Percentiles rank a stretch among this genome's conserved stretches.
These are phyloP conservation scores for Pouteria glomerata DNA, from an alignment of 148 eudicot species.

Conservation along the genomic window DNA sequence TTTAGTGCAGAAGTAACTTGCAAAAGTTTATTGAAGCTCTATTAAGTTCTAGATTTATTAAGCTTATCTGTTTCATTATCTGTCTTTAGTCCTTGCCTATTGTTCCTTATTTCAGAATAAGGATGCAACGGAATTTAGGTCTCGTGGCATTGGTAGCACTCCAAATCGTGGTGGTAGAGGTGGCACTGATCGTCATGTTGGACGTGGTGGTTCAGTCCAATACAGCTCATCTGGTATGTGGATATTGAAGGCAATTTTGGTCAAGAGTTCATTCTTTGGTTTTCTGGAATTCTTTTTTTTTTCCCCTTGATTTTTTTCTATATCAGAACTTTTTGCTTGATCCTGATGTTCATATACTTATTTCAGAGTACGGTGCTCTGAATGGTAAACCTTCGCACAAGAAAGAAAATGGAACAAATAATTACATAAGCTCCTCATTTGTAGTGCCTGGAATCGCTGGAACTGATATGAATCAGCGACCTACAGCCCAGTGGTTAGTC, in stretches of 20 bases:
- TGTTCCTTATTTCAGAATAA: constrained; percentile 45
- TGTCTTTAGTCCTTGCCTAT: neutral
- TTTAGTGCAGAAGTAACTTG: no score
- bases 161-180: constrained; percentile 59
- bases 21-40: neutral
- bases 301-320: no score
- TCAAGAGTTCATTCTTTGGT: neutral
- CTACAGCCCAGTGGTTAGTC: constrained; percentile 40
- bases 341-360: constrained; percentile 11
- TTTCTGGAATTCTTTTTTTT: no score
- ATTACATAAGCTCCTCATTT: constrained; percentile 28
- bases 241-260: neutral
- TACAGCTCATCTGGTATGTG: constrained; percentile 52
- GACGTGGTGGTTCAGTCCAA: constrained; percentile 43
- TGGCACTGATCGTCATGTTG: constrained; percentile 58
- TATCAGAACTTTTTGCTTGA: neutral
- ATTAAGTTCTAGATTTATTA: neutral
- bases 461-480: constrained; percentile 30
- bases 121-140: constrained; percentile 63
- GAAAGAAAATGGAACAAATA: constrained; percentile 61
- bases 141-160: constrained; percentile 51
- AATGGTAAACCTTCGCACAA: constrained; percentile 55
- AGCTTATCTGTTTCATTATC: neutral
- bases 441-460: constrained; percentile 29
- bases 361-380: constrained; percentile 45